Percentiles rank a stretch among this genome's conserved stretches.
Evolutionary conservation across 2,329 filamentous ascomycete genomes (phyloP).

Genomic region (Byssothecium circinans): DNA sequence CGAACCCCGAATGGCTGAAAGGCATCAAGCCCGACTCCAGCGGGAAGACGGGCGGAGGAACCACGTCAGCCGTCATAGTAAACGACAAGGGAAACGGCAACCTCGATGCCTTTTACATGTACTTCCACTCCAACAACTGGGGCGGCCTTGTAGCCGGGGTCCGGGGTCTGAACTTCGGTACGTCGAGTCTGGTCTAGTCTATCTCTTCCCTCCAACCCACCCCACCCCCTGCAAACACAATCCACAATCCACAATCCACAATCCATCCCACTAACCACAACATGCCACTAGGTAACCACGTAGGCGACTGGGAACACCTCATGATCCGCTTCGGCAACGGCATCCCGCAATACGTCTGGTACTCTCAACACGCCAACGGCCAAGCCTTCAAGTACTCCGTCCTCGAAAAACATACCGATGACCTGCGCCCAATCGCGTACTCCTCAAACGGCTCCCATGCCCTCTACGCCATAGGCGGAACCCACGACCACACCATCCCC

Average conservation of each 20-base stretch:
- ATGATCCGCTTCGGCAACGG: slow-evolving; percentile 66
- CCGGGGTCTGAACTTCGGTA: slow-evolving; percentile 49
- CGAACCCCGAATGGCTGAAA: slow-evolving; percentile 48
- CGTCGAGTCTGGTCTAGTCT: too few species aligned
- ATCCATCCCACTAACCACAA: neutral
- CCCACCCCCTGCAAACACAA: neutral
- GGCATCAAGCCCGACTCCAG: slow-evolving; percentile 56
- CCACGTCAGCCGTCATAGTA: slow-evolving; percentile 58
- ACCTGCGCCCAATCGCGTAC: slow-evolving; percentile 59
- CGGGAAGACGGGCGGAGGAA: slow-evolving; percentile 55
- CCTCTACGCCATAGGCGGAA: slow-evolving; percentile 62
- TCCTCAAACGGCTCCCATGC: slow-evolving; percentile 65
- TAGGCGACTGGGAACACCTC: slow-evolving; percentile 69
- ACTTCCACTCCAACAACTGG: slow-evolving; percentile 62
- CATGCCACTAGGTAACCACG: slow-evolving; percentile 52
- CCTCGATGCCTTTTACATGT: slow-evolving; percentile 65
- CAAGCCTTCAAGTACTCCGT: slow-evolving; percentile 63
- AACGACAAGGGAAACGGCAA: slow-evolving; percentile 57
- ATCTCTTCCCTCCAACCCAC: neutral
- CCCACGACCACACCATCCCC: slow-evolving; percentile 66
- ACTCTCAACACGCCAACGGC: slow-evolving; percentile 63
- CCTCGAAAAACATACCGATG: slow-evolving; percentile 53
- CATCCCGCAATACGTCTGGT: slow-evolving; percentile 61
- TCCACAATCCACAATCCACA: slow-evolving; percentile 9
- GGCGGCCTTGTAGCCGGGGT: slow-evolving; percentile 49